Base-by-base conservation (phyloP, 2,329 filamentous ascomycete genomes). In the Botrytis galanthina region DNA sequence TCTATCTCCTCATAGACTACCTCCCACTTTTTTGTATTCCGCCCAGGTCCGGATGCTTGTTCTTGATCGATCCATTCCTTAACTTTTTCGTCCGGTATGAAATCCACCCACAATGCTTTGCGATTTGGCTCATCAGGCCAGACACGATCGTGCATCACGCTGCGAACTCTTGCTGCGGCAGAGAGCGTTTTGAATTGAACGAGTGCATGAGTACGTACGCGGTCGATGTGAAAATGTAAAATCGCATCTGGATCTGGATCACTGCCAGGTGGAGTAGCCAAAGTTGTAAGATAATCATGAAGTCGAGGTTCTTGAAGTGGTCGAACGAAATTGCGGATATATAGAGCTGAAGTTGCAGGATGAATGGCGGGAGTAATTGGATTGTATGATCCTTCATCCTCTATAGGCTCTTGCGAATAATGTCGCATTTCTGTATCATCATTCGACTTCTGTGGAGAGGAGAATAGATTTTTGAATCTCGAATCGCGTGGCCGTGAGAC, bases 251-350 rank as follows among this genome's bases (percentile, higher is more conserved):
- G 81, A 68, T 90, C 85, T 1, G 85, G 82, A 4, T 86, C 81
- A 32, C 84, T 81, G 39, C 84, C 84, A 1, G 88, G 84, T 0
- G 90, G 85, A 4, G 90, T 86, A 2, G 93, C 93, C 59, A 98
- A 87, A 10, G 87, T 84, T 61, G 88, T 81, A 7, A 98, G 86
- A 79, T 98, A 90, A 1, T 87, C 86, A 78, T 88, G 89, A 1
- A 98, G 87, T 29, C 86, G 85, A 39, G 85, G 84, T 0, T 90
- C 87, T 74, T 93, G 92, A 35, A 98, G 85, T 16, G 96, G 95
- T 64, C 95, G 91, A 89, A 97, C 95, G 72, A 98, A 89, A 79
- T 97, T 92, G 81, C 91, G 91, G 78, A 98, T 96, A 83, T 98
- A 98, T 64, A 98, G 85, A 26, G 93, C 91, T 46, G 89, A 83